phyloP scores from a whole-genome alignment of 306 rosid genomes.

The Morella rubra region DNA sequence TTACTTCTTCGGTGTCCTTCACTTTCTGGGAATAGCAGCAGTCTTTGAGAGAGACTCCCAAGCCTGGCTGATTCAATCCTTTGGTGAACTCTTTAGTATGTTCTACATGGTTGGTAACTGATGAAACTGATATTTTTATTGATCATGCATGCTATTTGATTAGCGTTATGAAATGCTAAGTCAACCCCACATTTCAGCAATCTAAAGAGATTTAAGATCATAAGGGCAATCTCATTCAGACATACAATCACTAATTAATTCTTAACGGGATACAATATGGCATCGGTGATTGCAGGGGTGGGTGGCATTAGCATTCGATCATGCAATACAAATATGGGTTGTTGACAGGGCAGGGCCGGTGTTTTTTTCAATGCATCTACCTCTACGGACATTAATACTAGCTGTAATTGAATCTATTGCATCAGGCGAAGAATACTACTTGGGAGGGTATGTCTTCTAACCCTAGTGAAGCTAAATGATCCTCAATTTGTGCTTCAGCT shows the following conservation, averaged over 20 bases:
- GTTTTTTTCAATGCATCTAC: constrained; percentile 51
- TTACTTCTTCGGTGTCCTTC: constrained; percentile 37
- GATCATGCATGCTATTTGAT: too few relatives aligned
- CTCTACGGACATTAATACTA: constrained; percentile 15
- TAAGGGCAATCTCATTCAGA: too few relatives aligned
- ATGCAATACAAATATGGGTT: constrained; percentile 74
- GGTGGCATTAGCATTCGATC: constrained; percentile 59
- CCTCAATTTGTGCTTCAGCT: too few relatives aligned
- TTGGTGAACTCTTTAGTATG: constrained; percentile 32
- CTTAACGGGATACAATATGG: too few relatives aligned
- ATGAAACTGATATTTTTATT: not conserved
- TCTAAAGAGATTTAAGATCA: too few relatives aligned
- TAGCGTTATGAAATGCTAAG: too few relatives aligned
- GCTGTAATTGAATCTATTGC: constrained; percentile 19
- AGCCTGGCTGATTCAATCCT: constrained; percentile 49
- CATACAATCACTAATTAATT: too few relatives aligned
- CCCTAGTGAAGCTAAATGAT: not conserved
- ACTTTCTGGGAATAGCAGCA: constrained; percentile 40
- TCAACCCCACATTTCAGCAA: too few relatives aligned
- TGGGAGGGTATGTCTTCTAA: constrained; percentile 19
- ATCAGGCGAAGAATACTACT: constrained; percentile 16
- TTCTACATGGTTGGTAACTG: constrained; percentile 52
- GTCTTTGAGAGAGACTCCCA: constrained; percentile 32
- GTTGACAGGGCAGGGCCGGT: constrained; percentile 70
- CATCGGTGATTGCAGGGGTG: constrained; percentile 56